Percentiles rank a stretch among this genome's conserved stretches.
Evolutionary conservation across 148 eudicot genomes (phyloP).

Genomic region (Chenopodium quinoa): DNA sequence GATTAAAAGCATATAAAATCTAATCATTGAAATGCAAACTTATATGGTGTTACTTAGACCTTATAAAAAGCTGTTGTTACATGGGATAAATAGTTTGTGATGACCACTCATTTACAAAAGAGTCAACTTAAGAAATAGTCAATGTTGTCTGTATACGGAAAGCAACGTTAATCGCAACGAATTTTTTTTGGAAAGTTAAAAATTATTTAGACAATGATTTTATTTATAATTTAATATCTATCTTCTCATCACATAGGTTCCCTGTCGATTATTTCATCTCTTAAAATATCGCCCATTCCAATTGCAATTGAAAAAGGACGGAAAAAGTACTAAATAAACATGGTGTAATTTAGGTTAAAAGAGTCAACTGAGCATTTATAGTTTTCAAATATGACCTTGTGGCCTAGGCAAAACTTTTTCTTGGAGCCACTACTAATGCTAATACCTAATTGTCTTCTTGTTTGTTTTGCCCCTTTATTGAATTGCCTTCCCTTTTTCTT

Average conservation of each 20-base stretch:
- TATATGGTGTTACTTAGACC: background rate
- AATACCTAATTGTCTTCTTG: background rate
- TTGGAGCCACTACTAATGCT: slow-evolving; percentile 9
- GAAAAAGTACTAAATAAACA: background rate
- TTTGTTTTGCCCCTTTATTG: background rate
- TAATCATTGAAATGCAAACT: background rate
- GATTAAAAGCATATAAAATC: background rate
- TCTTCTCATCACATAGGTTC: no score
- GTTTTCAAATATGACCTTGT: background rate
- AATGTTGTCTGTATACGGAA: background rate
- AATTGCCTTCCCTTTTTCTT: background rate
- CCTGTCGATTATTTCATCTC: no score
- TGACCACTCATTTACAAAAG: background rate
- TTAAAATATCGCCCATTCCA: no score
- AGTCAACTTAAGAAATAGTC: slow-evolving; percentile 2
- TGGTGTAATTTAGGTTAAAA: background rate
- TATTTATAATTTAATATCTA: no score
- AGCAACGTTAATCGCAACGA: no score
- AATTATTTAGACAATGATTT: no score
- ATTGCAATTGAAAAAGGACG: no score
- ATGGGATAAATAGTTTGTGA: background rate
- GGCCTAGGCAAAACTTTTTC: background rate
- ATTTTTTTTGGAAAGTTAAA: no score
- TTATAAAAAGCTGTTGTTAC: background rate
- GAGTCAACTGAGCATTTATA: background rate